Base-by-base conservation (phyloP, 345 rosid species). In the Citrus glauca region DNA sequence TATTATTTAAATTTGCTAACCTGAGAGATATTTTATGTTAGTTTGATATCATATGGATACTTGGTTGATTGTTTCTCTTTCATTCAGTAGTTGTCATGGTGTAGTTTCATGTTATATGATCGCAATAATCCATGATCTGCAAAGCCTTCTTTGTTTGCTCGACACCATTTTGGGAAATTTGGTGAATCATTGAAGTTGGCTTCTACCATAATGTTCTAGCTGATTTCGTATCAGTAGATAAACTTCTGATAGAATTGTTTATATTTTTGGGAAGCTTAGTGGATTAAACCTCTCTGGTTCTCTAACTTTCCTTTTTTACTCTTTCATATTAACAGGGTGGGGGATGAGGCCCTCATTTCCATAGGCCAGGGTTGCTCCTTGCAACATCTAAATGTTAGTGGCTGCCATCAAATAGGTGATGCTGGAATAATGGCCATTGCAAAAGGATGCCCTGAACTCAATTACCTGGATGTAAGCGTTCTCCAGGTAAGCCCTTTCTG, bases 351-450 rank as follows among this genome's bases (percentile, higher is more conserved):
- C 69, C 92, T 95, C 65, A 80, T 87, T 33, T 88, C 98, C 82
- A 78, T 95, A 24, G 94, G 94, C 28, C 78, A 85, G 74, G 97
- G 98, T 64, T 93, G 97, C 86, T 87, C 91, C 75, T 86, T 95
- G 81, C 84, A 89, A 69, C 86, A 87, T 82, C 87, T 95, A 64
- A 92, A 95, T 72, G 93, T 95, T 53, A 91, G 94, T 79, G 98
- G 98, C 78, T 95, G 98, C 84, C 90, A 87, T 82, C 87, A 86
- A 79, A 91, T 95, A 76, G 87, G 95, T 40, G 94, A 95, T 91
- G 86, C 82, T 19, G 98, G 98, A 76, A 91, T 95, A 45, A 72
- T 82, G 82, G 98, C 98, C 57, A 84, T 95, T 74, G 97, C 98
- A 66, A 90, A 89, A 84, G 94, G 98, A 17, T 93, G 91, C 79